Conservation (phyloP, 371 early-diverging fungal species). For the Apophysomyces variabilis region DNA sequence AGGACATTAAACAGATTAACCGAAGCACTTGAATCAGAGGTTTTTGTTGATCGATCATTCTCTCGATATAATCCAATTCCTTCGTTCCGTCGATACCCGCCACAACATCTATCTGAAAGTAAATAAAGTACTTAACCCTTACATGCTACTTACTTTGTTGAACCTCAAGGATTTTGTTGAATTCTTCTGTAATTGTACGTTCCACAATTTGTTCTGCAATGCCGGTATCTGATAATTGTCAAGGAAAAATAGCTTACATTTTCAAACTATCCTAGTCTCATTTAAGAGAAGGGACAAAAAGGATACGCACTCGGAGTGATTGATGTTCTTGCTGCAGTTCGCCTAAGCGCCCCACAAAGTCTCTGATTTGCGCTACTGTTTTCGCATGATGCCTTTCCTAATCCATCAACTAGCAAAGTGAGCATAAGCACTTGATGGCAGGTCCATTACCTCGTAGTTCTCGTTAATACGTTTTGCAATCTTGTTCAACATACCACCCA, state of each 20-base stretch:
- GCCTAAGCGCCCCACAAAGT: constrained; percentile 87
- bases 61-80: constrained; percentile 84
- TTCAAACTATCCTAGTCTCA: neutral
- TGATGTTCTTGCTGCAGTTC: constrained; percentile 86
- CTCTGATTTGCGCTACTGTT: constrained; percentile 86
- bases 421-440: neutral
- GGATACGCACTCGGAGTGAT: constrained; percentile 75
- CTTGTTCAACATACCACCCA: constrained; percentile 80
- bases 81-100: constrained; percentile 72
- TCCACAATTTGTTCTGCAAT: constrained; percentile 85
- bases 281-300: neutral
- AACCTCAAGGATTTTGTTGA: constrained; percentile 80
- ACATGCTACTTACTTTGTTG: constrained; percentile 75
- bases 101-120: constrained; percentile 66
- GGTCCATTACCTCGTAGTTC: constrained; percentile 73
- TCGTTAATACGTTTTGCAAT: constrained; percentile 84
- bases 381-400: constrained; percentile 83
- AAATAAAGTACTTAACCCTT: neutral
- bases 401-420: neutral
- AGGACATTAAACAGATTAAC: constrained; percentile 82
- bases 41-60: constrained; percentile 77
- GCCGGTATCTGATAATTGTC: constrained; percentile 65
- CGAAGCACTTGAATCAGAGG: constrained; percentile 78
- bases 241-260: constrained; percentile 11
- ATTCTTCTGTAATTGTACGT: constrained; percentile 79